Evolutionary conservation across 176 grass and related monocot species (phyloP), one percentile per base, ranked within the genome.

Genomic region (Triticum dicoccoides): DNA sequence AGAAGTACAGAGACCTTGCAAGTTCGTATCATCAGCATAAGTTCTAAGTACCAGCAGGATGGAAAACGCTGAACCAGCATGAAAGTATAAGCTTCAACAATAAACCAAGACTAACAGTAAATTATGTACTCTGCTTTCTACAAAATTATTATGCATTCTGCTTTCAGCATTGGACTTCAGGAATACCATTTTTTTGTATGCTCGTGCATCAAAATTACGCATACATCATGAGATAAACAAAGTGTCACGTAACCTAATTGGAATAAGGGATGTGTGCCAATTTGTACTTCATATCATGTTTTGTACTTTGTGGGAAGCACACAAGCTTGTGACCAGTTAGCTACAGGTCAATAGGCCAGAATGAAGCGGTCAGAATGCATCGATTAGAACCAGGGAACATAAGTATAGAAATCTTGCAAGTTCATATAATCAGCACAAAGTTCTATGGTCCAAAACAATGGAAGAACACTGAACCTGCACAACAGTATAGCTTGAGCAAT

Each of bases 251-350:
- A 12, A 12, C 11, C 47, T 32, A 82, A 51, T 59, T 59, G 56
- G 56, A 0, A 59, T 59, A 21, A 59, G 54, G 54, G 18, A 21
- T 0, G 0, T 3, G 7, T 59, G 54, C 7, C 54, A 59, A 59
- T 59, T 59, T 8, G 89, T 27, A 93, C 73, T 84, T 91, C 91
- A 81, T 89, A 95, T 71, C 74, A 81, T 38, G 20, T n/a, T 58
- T 20, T 58, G 90, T 17, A 94, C 73, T 73, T 92, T 95, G 80
- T 91, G 91, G 83, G 80, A 65, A 76, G 79, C 78, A 90, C 81
- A 71, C 51, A 82, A 76, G 80, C 87, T 52, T 89, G 89, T 1
- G 82, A 78, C 61, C 87, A 82, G 5, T 79, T 78, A 85, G 95
- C 92, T 97, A 3, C 89, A 88, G 14, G 1, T 7, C 49, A 23